These are phyloP conservation scores for Neurospora pannonica DNA, from an alignment of 495 filamentous ascomycete species.

Conservation along the genomic window DNA sequence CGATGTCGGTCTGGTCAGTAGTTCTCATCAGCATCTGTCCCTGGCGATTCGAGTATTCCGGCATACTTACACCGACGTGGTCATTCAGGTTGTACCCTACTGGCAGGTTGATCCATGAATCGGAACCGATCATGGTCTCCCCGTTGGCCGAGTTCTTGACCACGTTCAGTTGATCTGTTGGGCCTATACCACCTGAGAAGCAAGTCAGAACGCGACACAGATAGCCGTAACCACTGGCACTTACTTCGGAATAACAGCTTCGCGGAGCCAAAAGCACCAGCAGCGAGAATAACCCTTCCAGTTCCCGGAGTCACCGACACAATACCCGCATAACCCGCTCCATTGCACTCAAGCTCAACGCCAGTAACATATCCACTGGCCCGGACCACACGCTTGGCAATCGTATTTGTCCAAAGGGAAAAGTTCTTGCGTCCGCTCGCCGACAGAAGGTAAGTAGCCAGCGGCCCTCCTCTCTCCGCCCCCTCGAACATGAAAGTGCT, in stretches of 20 bases:
- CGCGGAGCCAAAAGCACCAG: constrained; percentile 57
- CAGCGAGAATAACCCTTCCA: constrained; percentile 58
- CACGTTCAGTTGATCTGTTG: constrained; percentile 44
- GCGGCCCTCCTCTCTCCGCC: constrained; percentile 57
- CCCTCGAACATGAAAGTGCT: constrained; percentile 56
- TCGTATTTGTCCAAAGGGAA: constrained; percentile 50
- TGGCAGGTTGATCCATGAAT: constrained; percentile 58
- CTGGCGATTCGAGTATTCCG: constrained; percentile 41
- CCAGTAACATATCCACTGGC: constrained; percentile 48
- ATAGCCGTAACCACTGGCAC: background rate
- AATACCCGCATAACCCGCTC: constrained; percentile 45
- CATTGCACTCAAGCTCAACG: constrained; percentile 51
- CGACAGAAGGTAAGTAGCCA: constrained; percentile 59
- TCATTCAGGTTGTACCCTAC: constrained; percentile 64
- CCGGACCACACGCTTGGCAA: constrained; percentile 53
- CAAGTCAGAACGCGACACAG: background rate
- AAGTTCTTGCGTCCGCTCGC: constrained; percentile 51
- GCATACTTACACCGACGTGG: constrained; percentile 45
- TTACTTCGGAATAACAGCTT: constrained; percentile 49
- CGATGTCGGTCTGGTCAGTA: constrained; percentile 42
- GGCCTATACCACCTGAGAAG: constrained; percentile 46
- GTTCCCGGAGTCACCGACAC: constrained; percentile 45
- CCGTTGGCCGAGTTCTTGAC: constrained; percentile 45
- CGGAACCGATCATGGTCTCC: constrained; percentile 34
- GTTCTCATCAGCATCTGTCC: constrained; percentile 32